These are phyloP conservation scores for Alternaria hordeiaustralica DNA, from an alignment of 2,329 filamentous ascomycete genomes.

Conservation along the genomic window DNA sequence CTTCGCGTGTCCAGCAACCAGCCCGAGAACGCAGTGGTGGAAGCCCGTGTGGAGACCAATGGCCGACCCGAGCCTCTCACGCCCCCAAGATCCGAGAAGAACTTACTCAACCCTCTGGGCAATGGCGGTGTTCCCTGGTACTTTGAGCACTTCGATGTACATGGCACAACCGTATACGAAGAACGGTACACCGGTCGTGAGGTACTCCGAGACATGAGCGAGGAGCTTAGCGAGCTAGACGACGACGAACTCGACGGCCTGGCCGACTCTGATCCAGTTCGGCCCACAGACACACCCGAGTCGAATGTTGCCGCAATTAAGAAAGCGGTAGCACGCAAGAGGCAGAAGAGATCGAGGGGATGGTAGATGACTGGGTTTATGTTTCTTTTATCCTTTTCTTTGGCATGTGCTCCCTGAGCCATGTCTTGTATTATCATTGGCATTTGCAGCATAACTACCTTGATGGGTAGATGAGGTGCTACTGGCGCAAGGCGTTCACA, in stretches of 20 bases:
- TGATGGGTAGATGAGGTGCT: constrained; percentile 14
- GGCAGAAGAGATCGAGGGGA: constrained; percentile 38
- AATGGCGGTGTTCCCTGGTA: constrained; percentile 87
- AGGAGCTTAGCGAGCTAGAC: constrained; percentile 89
- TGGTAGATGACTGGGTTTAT: constrained; percentile 18
- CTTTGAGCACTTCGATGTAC: constrained; percentile 77
- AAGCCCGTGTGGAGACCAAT: constrained; percentile 23
- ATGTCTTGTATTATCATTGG: constrained; percentile 26
- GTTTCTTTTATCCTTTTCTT: constrained; percentile 12
- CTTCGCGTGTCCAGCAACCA: constrained; percentile 28
- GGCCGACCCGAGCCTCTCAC: constrained; percentile 62
- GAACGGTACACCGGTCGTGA: constrained; percentile 77
- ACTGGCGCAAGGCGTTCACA: constrained; percentile 21
- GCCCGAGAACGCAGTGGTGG: constrained; percentile 21
- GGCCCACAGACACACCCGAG: constrained; percentile 34
- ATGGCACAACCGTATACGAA: constrained; percentile 77
- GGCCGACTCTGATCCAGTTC: constrained; percentile 42
- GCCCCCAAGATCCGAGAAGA: constrained; percentile 65
- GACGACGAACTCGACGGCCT: constrained; percentile 82
- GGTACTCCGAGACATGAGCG: constrained; percentile 75
- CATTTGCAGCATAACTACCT: constrained; percentile 28
- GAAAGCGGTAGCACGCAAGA: constrained; percentile 38
- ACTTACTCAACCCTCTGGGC: constrained; percentile 54
- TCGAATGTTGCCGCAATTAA: constrained; percentile 33
- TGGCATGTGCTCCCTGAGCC: constrained; percentile 9